phyloP scores from a whole-genome alignment of 768 basidiomycete genomes.

The Tylopilus balloui region DNA sequence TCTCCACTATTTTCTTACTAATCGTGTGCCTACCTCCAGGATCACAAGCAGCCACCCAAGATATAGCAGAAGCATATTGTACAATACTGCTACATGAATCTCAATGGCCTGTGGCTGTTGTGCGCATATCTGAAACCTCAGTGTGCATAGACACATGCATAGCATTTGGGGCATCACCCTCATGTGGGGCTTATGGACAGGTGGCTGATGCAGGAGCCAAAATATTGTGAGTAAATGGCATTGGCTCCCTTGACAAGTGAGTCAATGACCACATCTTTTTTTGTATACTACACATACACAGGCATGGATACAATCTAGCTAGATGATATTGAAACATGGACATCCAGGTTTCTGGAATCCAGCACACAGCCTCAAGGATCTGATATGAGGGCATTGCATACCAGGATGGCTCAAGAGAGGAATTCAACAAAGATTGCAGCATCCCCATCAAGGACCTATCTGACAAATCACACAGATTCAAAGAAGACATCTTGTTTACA shows the following conservation, averaged over 20 bases:
- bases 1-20: neutral
- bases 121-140: neutral
- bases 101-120: neutral
- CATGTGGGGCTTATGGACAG: neutral
- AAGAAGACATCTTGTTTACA: neutral
- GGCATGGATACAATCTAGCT: too few species aligned
- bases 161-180: neutral
- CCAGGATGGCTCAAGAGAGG: neutral
- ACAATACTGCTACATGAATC: neutral
- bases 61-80: neutral
- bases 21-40: neutral
- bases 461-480: neutral
- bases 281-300: too few species aligned
- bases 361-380: too few species aligned
- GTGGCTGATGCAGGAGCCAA: neutral
- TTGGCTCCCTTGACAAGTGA: neutral
- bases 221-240: neutral
- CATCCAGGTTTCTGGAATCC: too few species aligned
- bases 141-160: neutral
- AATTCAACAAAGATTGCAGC: conserved; percentile 3
- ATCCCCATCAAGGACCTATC: neutral
- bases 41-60: neutral
- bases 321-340: too few species aligned
- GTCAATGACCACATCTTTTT: neutral
- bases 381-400: too few species aligned